Evolutionary conservation across 257 asterid species (phyloP), one percentile per base, ranked within the genome.

Genomic region (Solanum chiquidenum): DNA sequence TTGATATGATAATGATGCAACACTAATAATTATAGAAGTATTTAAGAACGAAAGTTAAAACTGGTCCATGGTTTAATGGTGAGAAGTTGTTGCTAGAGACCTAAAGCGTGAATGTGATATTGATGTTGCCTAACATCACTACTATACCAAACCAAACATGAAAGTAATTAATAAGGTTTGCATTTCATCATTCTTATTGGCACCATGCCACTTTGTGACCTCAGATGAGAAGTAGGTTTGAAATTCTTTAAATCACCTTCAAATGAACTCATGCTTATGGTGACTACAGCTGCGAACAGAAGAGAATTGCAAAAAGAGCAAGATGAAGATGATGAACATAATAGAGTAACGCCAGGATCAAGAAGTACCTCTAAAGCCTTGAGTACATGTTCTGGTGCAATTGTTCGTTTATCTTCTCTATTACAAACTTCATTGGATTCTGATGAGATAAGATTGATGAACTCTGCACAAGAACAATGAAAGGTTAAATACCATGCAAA

Each of bases 391-490:
- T 97, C 99, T 69, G 98, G 99, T 42, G 98, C 98, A 87, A 97
- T 97, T 69, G 98, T 97, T 88, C 95, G 94, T 89, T 89, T 93
- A 86, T 97, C 99, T 88, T 94, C 99, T 88, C 92, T 94, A 89
- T 92, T 91, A 90, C 99, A 97, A 86, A 97, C 99, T 90, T 97
- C 99, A 91, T 97, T 97, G 49, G 98, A 97, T 91, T 97, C 99
- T 7, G 99, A 97, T 62, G 99, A 95, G 76, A 97, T 90, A 60
- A 95, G 98, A 89, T 95, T 95, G 74, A 95, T 97, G 87, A 97
- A 95, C 89, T 95, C 98, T 96, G 98, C 93, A 87, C 88, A 20
- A 52, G 20, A 46, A 23, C 33, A 66, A 49, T 31, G 38, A 87
- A 25, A 38, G 14, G 18, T 49, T 25, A 13, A 29, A 80, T 31